Conservation (phyloP, 2,329 filamentous ascomycete genomes). For the Aspergillus tubingensis region DNA sequence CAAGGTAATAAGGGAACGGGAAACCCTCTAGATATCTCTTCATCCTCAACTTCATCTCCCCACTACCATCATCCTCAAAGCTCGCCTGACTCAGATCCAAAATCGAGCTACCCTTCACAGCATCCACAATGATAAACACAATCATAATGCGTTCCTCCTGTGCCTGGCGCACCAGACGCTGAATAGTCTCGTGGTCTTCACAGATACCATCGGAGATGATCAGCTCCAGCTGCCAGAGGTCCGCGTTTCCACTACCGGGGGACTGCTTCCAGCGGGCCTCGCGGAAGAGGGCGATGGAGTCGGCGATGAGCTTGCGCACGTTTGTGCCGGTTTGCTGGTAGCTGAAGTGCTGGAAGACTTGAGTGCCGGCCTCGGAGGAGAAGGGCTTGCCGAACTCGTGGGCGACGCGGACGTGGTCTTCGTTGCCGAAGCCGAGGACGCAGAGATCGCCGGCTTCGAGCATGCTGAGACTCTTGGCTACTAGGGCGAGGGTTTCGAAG, state of each 20-base stretch:
- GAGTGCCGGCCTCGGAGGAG: constrained; percentile 76
- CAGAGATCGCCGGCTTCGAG: constrained; percentile 93
- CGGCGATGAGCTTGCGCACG: constrained; percentile 73
- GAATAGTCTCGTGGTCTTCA: constrained; percentile 81
- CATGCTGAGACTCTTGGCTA: constrained; percentile 83
- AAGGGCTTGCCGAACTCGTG: constrained; percentile 85
- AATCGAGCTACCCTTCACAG: constrained; percentile 60
- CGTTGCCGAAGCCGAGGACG: constrained; percentile 83
- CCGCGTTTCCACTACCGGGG: constrained; percentile 55
- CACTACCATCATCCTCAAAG: constrained; percentile 68
- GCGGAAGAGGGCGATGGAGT: constrained; percentile 79
- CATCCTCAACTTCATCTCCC: constrained; percentile 70
- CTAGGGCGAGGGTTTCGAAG: constrained; percentile 90
- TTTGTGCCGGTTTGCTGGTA: constrained; percentile 88
- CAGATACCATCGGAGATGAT: constrained; percentile 94
- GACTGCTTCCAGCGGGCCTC: constrained; percentile 67
- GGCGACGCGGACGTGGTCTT: constrained; percentile 70
- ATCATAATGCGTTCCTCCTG: constrained; percentile 96
- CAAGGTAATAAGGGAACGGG: constrained; percentile 94
- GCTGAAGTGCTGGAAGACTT: constrained; percentile 78
- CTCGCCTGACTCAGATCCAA: constrained; percentile 84
- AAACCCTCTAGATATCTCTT: constrained; percentile 93
- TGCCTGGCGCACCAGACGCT: constrained; percentile 79
- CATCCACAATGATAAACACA: constrained; percentile 95
- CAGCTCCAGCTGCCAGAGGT: constrained; percentile 93